Conservation (phyloP, 2,329 filamentous ascomycete genomes). For the Fusarium sp. region DNA sequence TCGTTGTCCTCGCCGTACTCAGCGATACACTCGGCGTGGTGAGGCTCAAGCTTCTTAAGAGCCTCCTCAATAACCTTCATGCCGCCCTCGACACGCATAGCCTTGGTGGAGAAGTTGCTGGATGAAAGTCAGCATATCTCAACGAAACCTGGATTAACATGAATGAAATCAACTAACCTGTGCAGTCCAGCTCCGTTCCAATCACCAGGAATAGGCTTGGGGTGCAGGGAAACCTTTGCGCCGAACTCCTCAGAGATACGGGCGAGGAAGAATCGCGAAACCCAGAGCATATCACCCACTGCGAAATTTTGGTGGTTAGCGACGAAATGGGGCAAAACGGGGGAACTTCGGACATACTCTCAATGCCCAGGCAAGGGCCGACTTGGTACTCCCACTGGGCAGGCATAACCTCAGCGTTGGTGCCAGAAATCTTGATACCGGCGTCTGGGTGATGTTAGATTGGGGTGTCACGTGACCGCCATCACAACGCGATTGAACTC, state of each 20-base stretch:
- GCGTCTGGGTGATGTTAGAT: slow-evolving; percentile 61
- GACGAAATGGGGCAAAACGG: not conserved
- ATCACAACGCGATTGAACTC: not conserved
- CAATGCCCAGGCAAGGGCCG: slow-evolving; percentile 87
- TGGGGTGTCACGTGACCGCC: not conserved
- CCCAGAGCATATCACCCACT: slow-evolving; percentile 98
- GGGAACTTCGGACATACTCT: slow-evolving; percentile 66
- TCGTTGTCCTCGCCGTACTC: slow-evolving; percentile 98
- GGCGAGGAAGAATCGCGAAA: slow-evolving; percentile 83
- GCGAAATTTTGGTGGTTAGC: slow-evolving; percentile 41
- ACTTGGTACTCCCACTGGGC: slow-evolving; percentile 99
- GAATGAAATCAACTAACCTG: slow-evolving; percentile 52
- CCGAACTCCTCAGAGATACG: slow-evolving; percentile 97
- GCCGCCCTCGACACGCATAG: slow-evolving; percentile 90
- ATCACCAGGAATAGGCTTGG: slow-evolving; percentile 91
- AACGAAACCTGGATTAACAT: no score
- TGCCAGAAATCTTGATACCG: slow-evolving; percentile 93
- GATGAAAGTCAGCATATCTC: not conserved
- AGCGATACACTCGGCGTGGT: slow-evolving; percentile 86
- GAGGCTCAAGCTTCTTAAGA: slow-evolving; percentile 84
- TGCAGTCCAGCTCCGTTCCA: slow-evolving; percentile 98
- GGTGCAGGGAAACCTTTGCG: slow-evolving; percentile 92
- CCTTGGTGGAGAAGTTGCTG: slow-evolving; percentile 88
- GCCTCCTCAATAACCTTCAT: slow-evolving; percentile 94
- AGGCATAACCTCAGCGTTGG: slow-evolving; percentile 99